These are phyloP conservation scores for Hymenoscyphus occultus DNA, from an alignment of 2,329 filamentous ascomycete species.

Conservation along the genomic window DNA sequence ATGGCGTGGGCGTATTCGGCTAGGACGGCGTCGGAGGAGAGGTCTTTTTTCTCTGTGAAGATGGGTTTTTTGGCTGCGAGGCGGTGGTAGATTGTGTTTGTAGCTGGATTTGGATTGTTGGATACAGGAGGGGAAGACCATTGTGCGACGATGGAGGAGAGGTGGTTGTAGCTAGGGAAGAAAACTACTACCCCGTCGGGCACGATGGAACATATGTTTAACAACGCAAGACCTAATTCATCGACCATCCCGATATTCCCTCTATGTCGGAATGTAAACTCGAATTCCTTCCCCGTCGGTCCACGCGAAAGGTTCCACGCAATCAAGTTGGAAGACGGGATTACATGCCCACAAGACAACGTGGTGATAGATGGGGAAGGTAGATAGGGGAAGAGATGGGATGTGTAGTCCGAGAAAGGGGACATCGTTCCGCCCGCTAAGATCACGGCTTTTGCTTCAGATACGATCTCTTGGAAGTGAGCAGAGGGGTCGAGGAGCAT, in stretches of 20 bases:
- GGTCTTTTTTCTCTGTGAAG: constrained; percentile 56
- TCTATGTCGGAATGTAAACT: constrained; percentile 84
- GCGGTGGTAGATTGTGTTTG: constrained; percentile 54
- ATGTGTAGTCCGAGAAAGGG: constrained; percentile 85
- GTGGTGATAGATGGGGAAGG: constrained; percentile 63
- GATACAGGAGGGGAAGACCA: constrained; percentile 50
- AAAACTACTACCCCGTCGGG: constrained; percentile 92
- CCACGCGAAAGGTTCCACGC: constrained; percentile 65
- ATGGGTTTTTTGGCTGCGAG: constrained; percentile 59
- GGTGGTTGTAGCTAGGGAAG: constrained; percentile 91
- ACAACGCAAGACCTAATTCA: constrained; percentile 70
- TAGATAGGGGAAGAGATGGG: constrained; percentile 80
- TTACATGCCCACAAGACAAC: constrained; percentile 91
- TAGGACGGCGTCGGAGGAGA: constrained; percentile 61
- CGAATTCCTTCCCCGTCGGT: constrained; percentile 56
- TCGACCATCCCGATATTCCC: constrained; percentile 59
- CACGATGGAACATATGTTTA: constrained; percentile 69
- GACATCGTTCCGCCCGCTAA: constrained; percentile 97
- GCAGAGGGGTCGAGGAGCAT: constrained; percentile 87
- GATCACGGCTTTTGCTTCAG: constrained; percentile 80
- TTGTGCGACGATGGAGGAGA: constrained; percentile 65
- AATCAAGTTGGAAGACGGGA: constrained; percentile 76
- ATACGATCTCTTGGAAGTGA: constrained; percentile 84
- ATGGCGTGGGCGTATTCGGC: constrained; percentile 70
- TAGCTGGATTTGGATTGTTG: not conserved